Evolutionary conservation across 768 basidiomycete genomes (phyloP), one percentile per base, ranked within the genome.

Genomic region (Lentinula detonsa): DNA sequence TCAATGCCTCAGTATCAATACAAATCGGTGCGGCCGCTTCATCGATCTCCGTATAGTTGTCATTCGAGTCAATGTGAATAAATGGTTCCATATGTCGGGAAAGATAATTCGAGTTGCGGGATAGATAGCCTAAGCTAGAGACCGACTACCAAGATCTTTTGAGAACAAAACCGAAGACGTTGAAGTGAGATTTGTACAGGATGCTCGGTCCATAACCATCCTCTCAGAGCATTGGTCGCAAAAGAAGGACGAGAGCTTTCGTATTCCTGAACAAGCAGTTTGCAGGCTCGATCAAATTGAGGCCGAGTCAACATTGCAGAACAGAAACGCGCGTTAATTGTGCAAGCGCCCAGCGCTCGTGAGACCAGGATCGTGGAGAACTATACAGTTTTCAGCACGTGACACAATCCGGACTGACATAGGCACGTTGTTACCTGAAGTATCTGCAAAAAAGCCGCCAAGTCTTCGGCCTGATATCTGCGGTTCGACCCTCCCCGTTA

Each of bases 151-250:
- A 62, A 37, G 35, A 35, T 50, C 46, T 39, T 49, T 59, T 59
- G 28, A 67, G 63, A 60, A 40, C 8, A 50, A 46, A 35, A 55
- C 8, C 51, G 42, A 35, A 34, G 62, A 60, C 37, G 46, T 48
- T 23, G 46, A 63, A 62, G 59, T 59, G 8, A 62, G 63, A 58
- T 46, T 56, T 83, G 75, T 72, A 85, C 81, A 42, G 75, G 64
- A 67, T 84, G 83, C 62, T 88, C 86, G 67, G 73, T 77, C 88
- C 85, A 90, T 16, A 67, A 65, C 88, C 88, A 90, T 34, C 76
- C 79, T 42, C 68, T 63, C 50, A 69, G 65, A 64, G 67, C 16
- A 52, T 39, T 54, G 46, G 63, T 34, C 23, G 57, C 18, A 11
- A 65, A 39, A 51, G 57, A 61, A 11, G 54, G 39, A 15, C 49